Evolutionary conservation across 2,329 filamentous ascomycete genomes (phyloP), one percentile per base, ranked within the genome.

Genomic region (Talaromyces sp.): DNA sequence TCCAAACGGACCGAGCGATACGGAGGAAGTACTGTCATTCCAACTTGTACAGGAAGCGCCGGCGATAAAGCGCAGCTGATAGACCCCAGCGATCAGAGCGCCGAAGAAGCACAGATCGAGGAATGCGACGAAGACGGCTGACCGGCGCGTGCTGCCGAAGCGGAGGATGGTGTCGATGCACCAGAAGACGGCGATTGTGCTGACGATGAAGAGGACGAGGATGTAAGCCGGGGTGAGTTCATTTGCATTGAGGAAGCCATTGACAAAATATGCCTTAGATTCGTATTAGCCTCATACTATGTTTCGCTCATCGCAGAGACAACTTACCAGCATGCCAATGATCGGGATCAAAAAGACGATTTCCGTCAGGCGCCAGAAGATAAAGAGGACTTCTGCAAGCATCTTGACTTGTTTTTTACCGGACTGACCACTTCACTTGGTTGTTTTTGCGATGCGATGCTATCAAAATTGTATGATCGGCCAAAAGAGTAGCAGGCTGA

Each of bases 11-110:
- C 88, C 88, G 48, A 92, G 80, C 56, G 82, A 81, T 60, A 84
- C 73, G 69, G 83, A 83, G 75, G 86, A 86, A 23, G 77, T 71
- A 55, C 79, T 77, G 58, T 77, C 79, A 11, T 72, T 71, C 74
- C 91, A 83, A 73, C 81, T 76, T 18, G 84, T 78, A 83, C 93
- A 98, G 80, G 92, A 82, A 62, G 85, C 84, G 63, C 81, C 72
- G 16, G 83, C 72, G 67, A 87, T 85, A 63, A 79, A 79, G 63
- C 86, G 81, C 52, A 88, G 78, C 61, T 82, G 77, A 68, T 85
- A 86, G 64, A 86, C 84, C 25, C 77, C 82, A 3, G 83, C 85
- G 63, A 88, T 86, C 73, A 88, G 82, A n/a, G 83, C 83, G 66
- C 85, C 85, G 63, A 87, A 78, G 76, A 88, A 86, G 72, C 79